phyloP scores from a whole-genome alignment of 1,284 basidiomycete species.

The Pascua guehoae region DNA sequence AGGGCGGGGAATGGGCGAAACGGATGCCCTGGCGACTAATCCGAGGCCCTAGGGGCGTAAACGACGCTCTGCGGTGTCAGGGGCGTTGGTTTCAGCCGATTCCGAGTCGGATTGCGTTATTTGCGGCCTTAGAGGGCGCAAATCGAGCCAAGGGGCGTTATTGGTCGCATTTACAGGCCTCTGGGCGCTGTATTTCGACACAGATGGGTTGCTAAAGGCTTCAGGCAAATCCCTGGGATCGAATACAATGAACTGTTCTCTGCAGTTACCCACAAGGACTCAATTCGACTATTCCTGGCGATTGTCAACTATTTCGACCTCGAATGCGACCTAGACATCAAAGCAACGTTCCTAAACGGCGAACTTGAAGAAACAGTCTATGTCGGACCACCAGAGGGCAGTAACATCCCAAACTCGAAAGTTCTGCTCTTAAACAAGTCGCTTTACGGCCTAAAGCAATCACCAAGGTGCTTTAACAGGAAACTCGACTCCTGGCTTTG shows the following conservation, averaged over 20 bases:
- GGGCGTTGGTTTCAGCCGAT: too few species aligned
- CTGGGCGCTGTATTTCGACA: too few species aligned
- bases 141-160: too few species aligned
- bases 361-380: slow-evolving; percentile 1
- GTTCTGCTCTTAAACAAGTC: too few species aligned
- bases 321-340: slow-evolving; percentile 30
- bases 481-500: slow-evolving; percentile 3
- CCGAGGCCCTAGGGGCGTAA: too few species aligned
- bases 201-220: slow-evolving; percentile 18
- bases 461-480: slow-evolving; percentile 27
- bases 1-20: too few species aligned
- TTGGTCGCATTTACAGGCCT: too few species aligned
- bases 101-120: too few species aligned
- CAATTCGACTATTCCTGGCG: slow-evolving; percentile 21
- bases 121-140: too few species aligned
- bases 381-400: slow-evolving; percentile 1
- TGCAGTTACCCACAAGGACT: slow-evolving; percentile 26
- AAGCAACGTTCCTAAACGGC: slow-evolving; percentile 10
- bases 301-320: slow-evolving; percentile 24
- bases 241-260: slow-evolving; percentile 23
- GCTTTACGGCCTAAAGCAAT: slow-evolving; percentile 30
- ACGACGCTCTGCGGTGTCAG: too few species aligned
- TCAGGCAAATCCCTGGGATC: slow-evolving; percentile 12
- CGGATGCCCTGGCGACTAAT: too few species aligned
- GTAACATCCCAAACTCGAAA: slow-evolving; percentile 12